Percentiles rank a stretch among this genome's conserved stretches.
Conservation (phyloP, 129 eudicot species). For the Heracleum sosnowskyi region DNA sequence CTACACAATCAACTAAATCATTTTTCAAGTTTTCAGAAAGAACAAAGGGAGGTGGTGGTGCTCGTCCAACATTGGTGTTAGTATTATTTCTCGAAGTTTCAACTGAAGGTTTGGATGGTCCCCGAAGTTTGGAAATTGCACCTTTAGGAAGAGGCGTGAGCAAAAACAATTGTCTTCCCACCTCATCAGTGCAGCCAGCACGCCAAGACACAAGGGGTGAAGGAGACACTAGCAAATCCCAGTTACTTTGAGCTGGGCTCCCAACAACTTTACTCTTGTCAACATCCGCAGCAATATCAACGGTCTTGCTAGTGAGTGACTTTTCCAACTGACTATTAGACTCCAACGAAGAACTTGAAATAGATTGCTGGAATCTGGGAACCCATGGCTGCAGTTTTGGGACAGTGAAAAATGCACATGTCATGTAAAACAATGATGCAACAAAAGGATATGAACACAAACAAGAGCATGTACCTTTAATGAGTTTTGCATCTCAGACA, state of each 20-base stretch:
- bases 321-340: conserved; percentile 34
- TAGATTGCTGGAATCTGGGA: conserved; percentile 48
- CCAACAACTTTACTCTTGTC: conserved; percentile 21
- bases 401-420: conserved; percentile 6
- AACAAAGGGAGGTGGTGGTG: conserved; percentile 15
- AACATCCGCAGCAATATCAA: conserved; percentile 18
- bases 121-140: conserved; percentile 35
- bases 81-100: conserved; percentile 14
- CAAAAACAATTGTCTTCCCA: conserved; percentile 67
- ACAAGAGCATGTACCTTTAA: conserved; percentile 49
- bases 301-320: conserved; percentile 22
- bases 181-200: conserved; percentile 48
- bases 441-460: neutral
- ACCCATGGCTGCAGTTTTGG: conserved; percentile 69
- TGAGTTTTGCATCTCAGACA: conserved; percentile 56
- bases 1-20: conserved; percentile 13
- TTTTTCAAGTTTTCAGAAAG: conserved; percentile 11
- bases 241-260: conserved; percentile 37
- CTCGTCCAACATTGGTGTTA: conserved; percentile 9
- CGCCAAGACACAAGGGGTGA: conserved; percentile 98
- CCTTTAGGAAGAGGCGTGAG: conserved; percentile 74
- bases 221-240: conserved; percentile 70
- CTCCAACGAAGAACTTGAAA: conserved; percentile 21
- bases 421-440: neutral
- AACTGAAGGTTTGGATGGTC: conserved; percentile 28